These are phyloP conservation scores for Apiospora kogelbergensis DNA, from an alignment of 2,329 filamentous ascomycete genomes.

Conservation along the genomic window DNA sequence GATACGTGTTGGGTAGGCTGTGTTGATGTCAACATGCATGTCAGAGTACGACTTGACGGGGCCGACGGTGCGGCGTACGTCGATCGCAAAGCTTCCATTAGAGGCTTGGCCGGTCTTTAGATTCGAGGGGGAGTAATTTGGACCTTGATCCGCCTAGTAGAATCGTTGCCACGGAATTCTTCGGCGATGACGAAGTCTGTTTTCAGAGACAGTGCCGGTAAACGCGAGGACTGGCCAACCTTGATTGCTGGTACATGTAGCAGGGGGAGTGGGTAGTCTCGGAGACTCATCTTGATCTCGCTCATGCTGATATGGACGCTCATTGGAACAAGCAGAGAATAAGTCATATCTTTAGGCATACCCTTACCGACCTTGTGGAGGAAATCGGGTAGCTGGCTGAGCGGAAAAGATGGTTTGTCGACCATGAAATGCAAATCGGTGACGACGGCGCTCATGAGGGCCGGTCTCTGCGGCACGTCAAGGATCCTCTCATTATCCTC, in stretches of 20 bases:
- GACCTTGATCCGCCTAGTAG: conserved; percentile 76
- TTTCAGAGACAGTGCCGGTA: conserved; percentile 79
- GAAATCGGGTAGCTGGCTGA: conserved; percentile 79
- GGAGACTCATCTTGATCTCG: conserved; percentile 79
- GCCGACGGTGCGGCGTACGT: conserved; percentile 86
- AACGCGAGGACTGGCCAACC: conserved; percentile 72
- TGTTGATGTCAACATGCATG: conserved; percentile 90
- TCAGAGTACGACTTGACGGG: conserved; percentile 97
- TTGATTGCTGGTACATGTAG: conserved; percentile 86
- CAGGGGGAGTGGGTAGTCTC: conserved; percentile 91
- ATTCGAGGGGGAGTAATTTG: conserved; percentile 76
- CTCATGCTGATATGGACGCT: conserved; percentile 86
- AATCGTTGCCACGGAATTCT: conserved; percentile 80
- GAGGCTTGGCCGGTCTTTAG: conserved; percentile 55
- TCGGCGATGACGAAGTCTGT: conserved; percentile 96
- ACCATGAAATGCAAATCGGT: conserved; percentile 82
- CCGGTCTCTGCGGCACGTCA: conserved; percentile 80
- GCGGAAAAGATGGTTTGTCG: conserved; percentile 90
- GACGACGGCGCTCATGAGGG: conserved; percentile 76
- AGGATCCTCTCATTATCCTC: conserved; percentile 84
- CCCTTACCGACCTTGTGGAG: conserved; percentile 92
- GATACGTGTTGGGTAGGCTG: conserved; percentile 84
- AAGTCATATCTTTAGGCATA: conserved; percentile 89
- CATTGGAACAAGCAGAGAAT: conserved; percentile 87
- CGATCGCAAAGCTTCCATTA: conserved; percentile 72